Evolutionary conservation across 1,284 basidiomycete genomes (phyloP), one percentile per base, ranked within the genome.

Genomic region (Fomitopsis betulina): DNA sequence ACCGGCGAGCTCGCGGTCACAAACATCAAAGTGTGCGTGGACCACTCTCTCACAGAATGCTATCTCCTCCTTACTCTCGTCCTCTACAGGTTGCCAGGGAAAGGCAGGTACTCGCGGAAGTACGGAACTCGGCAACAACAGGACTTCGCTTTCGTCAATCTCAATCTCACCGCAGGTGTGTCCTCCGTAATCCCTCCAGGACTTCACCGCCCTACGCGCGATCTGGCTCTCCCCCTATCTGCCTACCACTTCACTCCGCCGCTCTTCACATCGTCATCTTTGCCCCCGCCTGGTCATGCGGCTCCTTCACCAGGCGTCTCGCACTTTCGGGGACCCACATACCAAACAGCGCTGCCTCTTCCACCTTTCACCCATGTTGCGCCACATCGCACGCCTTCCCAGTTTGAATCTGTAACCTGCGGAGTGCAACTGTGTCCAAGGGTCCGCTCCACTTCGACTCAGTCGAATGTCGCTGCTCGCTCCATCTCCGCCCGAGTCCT

Each of bases 101-200:
- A 85, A 80, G 65, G 77, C 80, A 55, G 49, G 4, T 33, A 51
- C 19, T 17, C 33, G 49, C 76, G 79, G 61, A 78, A 82, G 54
- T 83, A 84, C 70, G 76, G 77, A 15, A 79, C 73, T 63, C 78
- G 76, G 61, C 80, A 84, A 64, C 83, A 87, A 64, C 83, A 87
- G 65, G 91, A 94, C 62, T 80, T 86, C 60, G 86, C 86, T 1
- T 88, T 89, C 68, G 79, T 91, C 37, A 84, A 86, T 67, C 93
- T 93, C 74, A 88, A 93, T 69, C 74, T 91, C 54, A 83, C 81
- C 54, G 87, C 90, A 57, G 91, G 91, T 89, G 63, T 60, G 82
- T 69, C 56, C 66, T n/a, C 35, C 35, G 35, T 37, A 15, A 10
- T 37, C 35, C 35, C 35, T 15, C 35, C 35, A 37, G 5, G 13